Percentiles rank a stretch among this genome's conserved stretches.
Evolutionary conservation across 352 stramenopile species (phyloP).

Genomic region (Pythium aquatile): DNA sequence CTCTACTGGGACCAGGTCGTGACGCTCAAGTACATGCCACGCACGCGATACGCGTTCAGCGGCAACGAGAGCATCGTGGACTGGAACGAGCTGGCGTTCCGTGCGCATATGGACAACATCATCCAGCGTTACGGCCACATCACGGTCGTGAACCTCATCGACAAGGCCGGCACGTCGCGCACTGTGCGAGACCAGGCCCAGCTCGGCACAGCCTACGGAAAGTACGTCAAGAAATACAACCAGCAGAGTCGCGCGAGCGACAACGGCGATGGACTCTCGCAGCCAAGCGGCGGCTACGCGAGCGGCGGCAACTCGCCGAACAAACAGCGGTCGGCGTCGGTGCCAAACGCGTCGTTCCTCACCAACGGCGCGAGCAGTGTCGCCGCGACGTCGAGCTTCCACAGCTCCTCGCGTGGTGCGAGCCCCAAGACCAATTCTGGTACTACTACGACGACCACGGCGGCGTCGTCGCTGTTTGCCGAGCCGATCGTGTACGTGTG

Average conservation of each 20-base stretch:
- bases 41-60: slow-evolving; percentile 65
- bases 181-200: slow-evolving; percentile 86
- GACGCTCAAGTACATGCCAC: slow-evolving; percentile 93
- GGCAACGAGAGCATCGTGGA: slow-evolving; percentile 59
- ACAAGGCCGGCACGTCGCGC: slow-evolving; percentile 72
- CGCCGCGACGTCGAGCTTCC: slow-evolving; percentile 10
- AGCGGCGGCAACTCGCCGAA: slow-evolving; percentile 35
- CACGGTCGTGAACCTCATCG: slow-evolving; percentile 93
- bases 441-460: slow-evolving; percentile 7
- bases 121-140: slow-evolving; percentile 71
- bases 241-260: slow-evolving; percentile 62
- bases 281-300: slow-evolving; percentile 9
- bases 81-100: slow-evolving; percentile 72
- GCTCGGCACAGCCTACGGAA: slow-evolving; percentile 85
- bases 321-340: slow-evolving; percentile 23
- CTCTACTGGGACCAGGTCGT: slow-evolving; percentile 91
- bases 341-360: slow-evolving; percentile 18
- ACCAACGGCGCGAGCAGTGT: slow-evolving; percentile 1
- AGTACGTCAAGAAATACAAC: slow-evolving; percentile 88
- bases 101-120: slow-evolving; percentile 66
- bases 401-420: slow-evolving; percentile 2
- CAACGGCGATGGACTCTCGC: neutral
- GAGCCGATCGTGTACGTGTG: slow-evolving; percentile 88
- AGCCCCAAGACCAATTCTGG: neutral
- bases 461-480: slow-evolving; percentile 42